These are phyloP conservation scores for Aspergillus sp. DNA, from an alignment of 2,329 filamentous ascomycete genomes.

Conservation along the genomic window DNA sequence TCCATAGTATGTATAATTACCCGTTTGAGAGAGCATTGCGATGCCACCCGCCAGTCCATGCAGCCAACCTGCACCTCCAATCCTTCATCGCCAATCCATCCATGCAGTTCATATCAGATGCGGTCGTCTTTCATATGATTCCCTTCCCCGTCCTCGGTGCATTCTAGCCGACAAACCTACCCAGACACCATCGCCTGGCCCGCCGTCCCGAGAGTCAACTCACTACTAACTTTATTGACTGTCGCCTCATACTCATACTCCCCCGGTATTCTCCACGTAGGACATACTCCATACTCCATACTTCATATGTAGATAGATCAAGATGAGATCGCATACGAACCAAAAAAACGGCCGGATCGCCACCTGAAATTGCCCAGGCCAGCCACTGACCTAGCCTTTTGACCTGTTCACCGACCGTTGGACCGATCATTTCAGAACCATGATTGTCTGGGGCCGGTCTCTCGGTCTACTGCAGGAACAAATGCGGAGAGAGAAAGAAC, in stretches of 20 bases:
- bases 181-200: not conserved
- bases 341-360: not conserved
- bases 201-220: too few species aligned
- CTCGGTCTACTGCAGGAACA: constrained; percentile 38
- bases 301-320: too few species aligned
- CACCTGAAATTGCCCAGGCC: constrained; percentile 1
- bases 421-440: constrained; percentile 16
- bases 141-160: not conserved
- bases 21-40: not conserved
- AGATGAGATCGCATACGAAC: not conserved
- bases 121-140: not conserved
- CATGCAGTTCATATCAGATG: not conserved
- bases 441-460: not conserved
- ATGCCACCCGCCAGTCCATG: not conserved
- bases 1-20: not conserved
- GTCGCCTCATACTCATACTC: too few species aligned
- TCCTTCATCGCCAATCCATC: not conserved
- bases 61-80: not conserved
- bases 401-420: constrained; percentile 19
- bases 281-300: too few species aligned
- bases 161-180: not conserved
- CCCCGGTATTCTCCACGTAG: too few species aligned
- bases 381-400: constrained; percentile 13
- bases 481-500: constrained; percentile 21
- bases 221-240: too few species aligned